Evolutionary conservation across 2,329 filamentous ascomycete species (phyloP).

Genomic region (Berkeleyomyces basicola): DNA sequence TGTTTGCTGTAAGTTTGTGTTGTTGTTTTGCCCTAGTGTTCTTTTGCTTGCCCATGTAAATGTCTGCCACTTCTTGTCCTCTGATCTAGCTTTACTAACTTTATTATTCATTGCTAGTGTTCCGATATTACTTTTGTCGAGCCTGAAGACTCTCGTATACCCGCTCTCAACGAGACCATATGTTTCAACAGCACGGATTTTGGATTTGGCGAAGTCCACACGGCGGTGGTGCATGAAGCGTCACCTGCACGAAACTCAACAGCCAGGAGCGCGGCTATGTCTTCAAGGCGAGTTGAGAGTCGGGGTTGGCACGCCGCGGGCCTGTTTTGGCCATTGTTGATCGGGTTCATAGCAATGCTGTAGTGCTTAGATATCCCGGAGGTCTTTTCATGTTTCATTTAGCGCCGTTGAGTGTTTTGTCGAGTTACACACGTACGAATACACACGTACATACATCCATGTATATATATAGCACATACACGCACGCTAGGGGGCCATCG

Average conservation of each 20-base stretch:
- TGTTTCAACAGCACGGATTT: conserved; percentile 62
- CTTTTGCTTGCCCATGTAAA: not conserved
- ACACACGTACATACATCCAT: not conserved
- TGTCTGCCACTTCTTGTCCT: not conserved
- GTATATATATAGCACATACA: not conserved
- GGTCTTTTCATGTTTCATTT: not conserved
- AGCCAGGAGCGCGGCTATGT: not conserved
- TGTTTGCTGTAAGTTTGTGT: conserved; percentile 48
- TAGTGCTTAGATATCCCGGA: not conserved
- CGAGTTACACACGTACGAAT: not conserved
- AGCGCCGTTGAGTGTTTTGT: not conserved
- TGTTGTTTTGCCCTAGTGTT: not conserved
- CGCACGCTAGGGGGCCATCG: not conserved
- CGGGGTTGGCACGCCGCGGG: not conserved
- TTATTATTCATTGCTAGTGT: conserved; percentile 35
- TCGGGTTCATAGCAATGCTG: not conserved
- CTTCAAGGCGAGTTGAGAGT: not conserved
- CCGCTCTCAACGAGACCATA: conserved; percentile 31
- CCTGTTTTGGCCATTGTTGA: not conserved
- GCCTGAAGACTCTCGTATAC: conserved; percentile 39
- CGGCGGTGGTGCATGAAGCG: conserved; percentile 5
- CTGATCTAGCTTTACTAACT: not conserved
- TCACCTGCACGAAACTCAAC: conserved; percentile 6
- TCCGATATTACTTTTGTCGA: conserved; percentile 62
- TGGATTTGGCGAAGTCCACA: conserved; percentile 50